Conservation (phyloP, 1,284 basidiomycete species). For the Acaromyces ingoldii region DNA sequence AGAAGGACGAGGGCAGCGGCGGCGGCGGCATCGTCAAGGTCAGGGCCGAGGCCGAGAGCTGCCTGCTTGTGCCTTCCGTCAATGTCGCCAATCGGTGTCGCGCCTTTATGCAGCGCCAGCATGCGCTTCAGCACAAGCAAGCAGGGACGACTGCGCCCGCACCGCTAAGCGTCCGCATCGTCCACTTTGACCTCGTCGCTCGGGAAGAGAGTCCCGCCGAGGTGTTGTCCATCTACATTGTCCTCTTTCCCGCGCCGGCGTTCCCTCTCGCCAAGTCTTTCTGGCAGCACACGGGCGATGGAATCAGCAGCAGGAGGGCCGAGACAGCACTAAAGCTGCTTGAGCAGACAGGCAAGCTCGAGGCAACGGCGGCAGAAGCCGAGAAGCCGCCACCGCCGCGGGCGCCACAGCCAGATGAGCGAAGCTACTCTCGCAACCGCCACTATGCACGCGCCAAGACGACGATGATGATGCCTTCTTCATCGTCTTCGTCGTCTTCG, state of each 20-base stretch:
- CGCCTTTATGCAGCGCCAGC: constrained; percentile 37
- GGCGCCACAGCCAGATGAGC: neutral
- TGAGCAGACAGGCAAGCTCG: constrained; percentile 18
- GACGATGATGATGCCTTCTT: neutral
- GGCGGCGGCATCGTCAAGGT: too few relatives aligned
- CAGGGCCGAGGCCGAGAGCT: constrained; percentile 19
- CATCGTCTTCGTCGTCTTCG: neutral
- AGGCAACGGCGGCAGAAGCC: neutral
- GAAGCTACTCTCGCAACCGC: constrained; percentile 19
- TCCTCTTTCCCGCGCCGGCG: constrained; percentile 66
- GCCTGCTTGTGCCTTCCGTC: constrained; percentile 40
- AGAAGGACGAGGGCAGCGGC: neutral
- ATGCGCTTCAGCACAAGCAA: constrained; percentile 2
- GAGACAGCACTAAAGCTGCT: constrained; percentile 64
- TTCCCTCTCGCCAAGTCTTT: constrained; percentile 77
- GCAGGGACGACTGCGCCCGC: neutral
- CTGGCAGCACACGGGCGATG: constrained; percentile 92
- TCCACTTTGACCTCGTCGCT: constrained; percentile 8
- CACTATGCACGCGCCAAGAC: constrained; percentile 18
- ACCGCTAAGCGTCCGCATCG: neutral
- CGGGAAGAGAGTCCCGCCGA: neutral
- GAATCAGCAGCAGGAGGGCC: constrained; percentile 80
- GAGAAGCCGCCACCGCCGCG: neutral
- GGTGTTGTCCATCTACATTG: constrained; percentile 59
- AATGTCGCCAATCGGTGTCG: constrained; percentile 37